phyloP scores from a whole-genome alignment of 345 rosid species.

The Erodium maritimum region DNA sequence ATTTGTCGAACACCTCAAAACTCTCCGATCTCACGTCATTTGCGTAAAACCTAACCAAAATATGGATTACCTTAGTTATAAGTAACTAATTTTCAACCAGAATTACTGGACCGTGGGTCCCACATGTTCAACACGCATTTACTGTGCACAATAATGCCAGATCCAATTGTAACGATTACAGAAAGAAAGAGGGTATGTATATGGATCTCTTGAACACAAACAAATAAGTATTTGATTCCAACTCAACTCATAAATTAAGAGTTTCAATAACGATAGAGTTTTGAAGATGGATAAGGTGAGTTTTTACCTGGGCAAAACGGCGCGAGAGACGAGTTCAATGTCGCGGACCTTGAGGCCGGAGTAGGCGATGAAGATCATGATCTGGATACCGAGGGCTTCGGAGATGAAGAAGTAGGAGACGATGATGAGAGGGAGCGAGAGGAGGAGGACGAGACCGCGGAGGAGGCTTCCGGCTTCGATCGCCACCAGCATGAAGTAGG shows the following conservation, averaged over 20 bases:
- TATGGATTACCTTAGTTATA: too few species aligned
- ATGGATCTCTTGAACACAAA: too few species aligned
- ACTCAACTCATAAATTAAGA: too few species aligned
- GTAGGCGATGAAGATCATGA: slow-evolving; percentile 76
- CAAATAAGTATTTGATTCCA: too few species aligned
- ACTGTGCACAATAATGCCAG: too few species aligned
- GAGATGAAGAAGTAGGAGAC: slow-evolving; percentile 63
- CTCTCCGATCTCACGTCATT: slow-evolving; percentile 81
- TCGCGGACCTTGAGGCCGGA: slow-evolving; percentile 79
- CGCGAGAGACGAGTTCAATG: slow-evolving; percentile 78
- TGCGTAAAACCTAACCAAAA: slow-evolving; percentile 57
- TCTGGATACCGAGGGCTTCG: slow-evolving; percentile 76
- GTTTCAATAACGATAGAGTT: not conserved
- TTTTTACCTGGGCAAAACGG: slow-evolving; percentile 69
- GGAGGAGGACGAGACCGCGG: slow-evolving; percentile 70
- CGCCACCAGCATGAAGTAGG: slow-evolving; percentile 89
- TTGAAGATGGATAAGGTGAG: not conserved
- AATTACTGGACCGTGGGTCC: too few species aligned
- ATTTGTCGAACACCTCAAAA: slow-evolving; percentile 62
- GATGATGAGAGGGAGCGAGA: slow-evolving; percentile 55
- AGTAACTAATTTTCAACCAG: too few species aligned
- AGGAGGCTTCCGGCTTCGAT: slow-evolving; percentile 81
- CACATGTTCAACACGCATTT: too few species aligned
- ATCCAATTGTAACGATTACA: too few species aligned
- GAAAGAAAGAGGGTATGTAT: too few species aligned